These are phyloP conservation scores for Zopfia rhizophila DNA, from an alignment of 2,329 filamentous ascomycete species.

Conservation along the genomic window DNA sequence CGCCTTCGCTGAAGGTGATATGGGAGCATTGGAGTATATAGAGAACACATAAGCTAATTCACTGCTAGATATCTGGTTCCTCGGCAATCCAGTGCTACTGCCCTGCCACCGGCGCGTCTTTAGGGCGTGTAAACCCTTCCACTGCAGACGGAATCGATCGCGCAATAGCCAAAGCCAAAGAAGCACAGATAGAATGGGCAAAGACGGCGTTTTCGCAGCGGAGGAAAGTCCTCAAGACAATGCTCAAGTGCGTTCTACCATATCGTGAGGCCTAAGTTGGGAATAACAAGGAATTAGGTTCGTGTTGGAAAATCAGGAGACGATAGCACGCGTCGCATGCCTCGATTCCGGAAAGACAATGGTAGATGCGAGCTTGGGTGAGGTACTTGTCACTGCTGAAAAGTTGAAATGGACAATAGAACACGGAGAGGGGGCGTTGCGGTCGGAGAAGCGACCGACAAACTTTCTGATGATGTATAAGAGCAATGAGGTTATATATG, in stretches of 20 bases:
- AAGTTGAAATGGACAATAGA: constrained; percentile 94
- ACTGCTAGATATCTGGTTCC: constrained; percentile 65
- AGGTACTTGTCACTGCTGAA: constrained; percentile 93
- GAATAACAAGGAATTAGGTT: constrained; percentile 58
- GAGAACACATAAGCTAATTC: constrained; percentile 5
- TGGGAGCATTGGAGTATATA: background rate
- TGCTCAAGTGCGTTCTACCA: constrained; percentile 69
- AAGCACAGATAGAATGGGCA: constrained; percentile 81
- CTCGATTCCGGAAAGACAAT: constrained; percentile 96
- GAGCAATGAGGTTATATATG: constrained; percentile 87
- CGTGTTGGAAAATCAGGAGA: constrained; percentile 87
- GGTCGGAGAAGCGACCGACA: constrained; percentile 78
- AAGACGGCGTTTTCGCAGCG: constrained; percentile 81
- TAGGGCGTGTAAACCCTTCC: constrained; percentile 81
- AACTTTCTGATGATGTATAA: constrained; percentile 97
- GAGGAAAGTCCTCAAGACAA: constrained; percentile 79
- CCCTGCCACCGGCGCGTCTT: constrained; percentile 85
- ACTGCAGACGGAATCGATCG: constrained; percentile 82
- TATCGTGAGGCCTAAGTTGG: background rate
- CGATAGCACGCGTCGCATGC: constrained; percentile 85
- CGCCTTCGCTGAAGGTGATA: constrained; percentile 69
- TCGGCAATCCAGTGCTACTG: constrained; percentile 84
- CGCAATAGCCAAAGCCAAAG: constrained; percentile 76
- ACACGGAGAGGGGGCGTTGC: constrained; percentile 85
- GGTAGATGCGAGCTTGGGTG: constrained; percentile 91